phyloP scores from a whole-genome alignment of 2,329 filamentous ascomycete species.

The Penicillium sp. region DNA sequence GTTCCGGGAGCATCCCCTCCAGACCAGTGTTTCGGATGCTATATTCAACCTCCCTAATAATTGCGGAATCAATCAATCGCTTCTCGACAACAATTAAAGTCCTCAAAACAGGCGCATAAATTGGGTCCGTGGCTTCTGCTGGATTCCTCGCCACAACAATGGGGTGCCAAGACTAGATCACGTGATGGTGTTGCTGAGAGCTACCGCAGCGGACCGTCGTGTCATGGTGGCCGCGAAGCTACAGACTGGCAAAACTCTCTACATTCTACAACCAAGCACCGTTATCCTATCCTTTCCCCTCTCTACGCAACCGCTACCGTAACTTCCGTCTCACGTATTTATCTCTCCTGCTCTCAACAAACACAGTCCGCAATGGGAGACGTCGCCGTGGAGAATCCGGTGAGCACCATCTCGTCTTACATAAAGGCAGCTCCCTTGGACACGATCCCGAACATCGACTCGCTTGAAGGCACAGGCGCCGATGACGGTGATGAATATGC shows the following conservation, averaged over 20 bases:
- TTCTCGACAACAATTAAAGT: no score
- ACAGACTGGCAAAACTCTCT: constrained; percentile 1
- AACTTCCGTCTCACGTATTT: background rate
- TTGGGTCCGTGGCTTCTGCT: constrained; percentile 6
- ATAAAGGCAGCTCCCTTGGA: constrained; percentile 77
- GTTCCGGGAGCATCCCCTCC: no score
- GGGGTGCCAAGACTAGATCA: constrained; percentile 6
- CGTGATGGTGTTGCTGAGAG: background rate
- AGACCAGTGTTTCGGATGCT: background rate
- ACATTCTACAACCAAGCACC: constrained; percentile 1
- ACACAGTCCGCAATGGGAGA: constrained; percentile 71
- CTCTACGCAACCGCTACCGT: background rate
- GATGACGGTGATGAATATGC: constrained; percentile 93
- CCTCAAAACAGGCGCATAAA: background rate
- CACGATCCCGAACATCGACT: constrained; percentile 87
- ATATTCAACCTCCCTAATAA: background rate
- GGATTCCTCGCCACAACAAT: constrained; percentile 11
- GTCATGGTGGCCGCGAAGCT: constrained; percentile 4
- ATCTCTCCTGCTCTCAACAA: background rate
- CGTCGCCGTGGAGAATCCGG: constrained; percentile 80
- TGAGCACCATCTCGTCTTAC: constrained; percentile 74
- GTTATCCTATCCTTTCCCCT: background rate
- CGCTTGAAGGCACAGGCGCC: constrained; percentile 79
- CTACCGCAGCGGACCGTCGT: constrained; percentile 9
- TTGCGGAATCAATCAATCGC: background rate